Evolutionary conservation across 352 stramenopile species (phyloP).

Genomic region (Pythium aristosporum): DNA sequence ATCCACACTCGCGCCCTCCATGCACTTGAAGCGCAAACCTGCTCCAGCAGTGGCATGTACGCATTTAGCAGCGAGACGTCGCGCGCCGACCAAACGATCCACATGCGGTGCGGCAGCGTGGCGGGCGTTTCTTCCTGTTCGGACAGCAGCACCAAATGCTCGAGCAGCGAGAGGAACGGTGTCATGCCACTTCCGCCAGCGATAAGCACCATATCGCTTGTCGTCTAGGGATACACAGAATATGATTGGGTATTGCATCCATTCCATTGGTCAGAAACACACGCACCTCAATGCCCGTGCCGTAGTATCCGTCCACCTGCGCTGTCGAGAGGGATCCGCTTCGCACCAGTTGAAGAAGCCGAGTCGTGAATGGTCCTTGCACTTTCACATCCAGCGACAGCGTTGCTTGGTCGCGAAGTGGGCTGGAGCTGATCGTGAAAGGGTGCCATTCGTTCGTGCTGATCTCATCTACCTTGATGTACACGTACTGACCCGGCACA

Average conservation of each 20-base stretch:
- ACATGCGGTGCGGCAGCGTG: constrained; percentile 16
- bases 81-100: constrained; percentile 28
- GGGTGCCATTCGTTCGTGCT: constrained; percentile 66
- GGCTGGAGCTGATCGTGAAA: constrained; percentile 72
- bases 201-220: constrained; percentile 65
- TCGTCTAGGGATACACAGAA: constrained; percentile 4
- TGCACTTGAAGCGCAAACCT: constrained; percentile 7
- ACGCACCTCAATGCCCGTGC: constrained; percentile 42
- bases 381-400: constrained; percentile 63
- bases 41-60: constrained; percentile 20
- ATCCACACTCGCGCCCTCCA: constrained; percentile 19
- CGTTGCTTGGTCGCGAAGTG: constrained; percentile 35
- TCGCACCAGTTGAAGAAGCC: constrained; percentile 47
- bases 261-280: background rate
- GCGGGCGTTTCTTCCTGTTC: constrained; percentile 8
- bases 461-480: constrained; percentile 61
- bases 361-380: constrained; percentile 56
- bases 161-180: constrained; percentile 62
- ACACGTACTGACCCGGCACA: constrained; percentile 65
- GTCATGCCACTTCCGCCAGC: constrained; percentile 73
- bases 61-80: constrained; percentile 20
- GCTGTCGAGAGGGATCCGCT: constrained; percentile 39
- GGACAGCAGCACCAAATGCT: constrained; percentile 49
- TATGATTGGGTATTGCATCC: background rate
- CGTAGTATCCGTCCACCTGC: constrained; percentile 76